Evolutionary conservation across 148 eudicot species (phyloP).

Genomic region (Rhododendron mucronatum): DNA sequence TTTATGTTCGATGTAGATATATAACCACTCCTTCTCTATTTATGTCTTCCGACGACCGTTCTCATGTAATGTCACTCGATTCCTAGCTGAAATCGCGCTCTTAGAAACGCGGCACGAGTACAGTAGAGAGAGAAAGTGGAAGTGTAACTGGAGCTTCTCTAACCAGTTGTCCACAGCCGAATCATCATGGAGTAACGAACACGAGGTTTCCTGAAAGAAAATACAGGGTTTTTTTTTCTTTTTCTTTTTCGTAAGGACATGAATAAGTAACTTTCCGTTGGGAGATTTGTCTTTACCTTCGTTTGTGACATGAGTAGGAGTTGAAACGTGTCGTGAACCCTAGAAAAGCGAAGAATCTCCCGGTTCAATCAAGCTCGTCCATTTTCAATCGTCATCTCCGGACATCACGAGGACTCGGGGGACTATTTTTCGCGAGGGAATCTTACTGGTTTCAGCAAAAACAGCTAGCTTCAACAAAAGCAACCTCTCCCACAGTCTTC

Average conservation of each 20-base stretch:
- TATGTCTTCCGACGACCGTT: neutral
- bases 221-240: neutral
- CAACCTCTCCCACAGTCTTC: neutral
- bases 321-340: neutral
- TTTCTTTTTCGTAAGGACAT: neutral
- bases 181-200: neutral
- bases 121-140: neutral
- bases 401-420: neutral
- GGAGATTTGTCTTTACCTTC: slow-evolving; percentile 6
- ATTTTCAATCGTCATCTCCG: neutral
- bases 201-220: neutral
- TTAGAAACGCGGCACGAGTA: neutral
- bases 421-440: neutral
- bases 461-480: slow-evolving; percentile 6
- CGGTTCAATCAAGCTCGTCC: slow-evolving; percentile 13
- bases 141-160: neutral
- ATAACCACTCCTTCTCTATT: neutral
- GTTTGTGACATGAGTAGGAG: neutral
- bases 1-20: neutral
- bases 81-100: neutral
- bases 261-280: slow-evolving; percentile 4
- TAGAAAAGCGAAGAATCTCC: neutral
- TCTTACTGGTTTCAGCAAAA: neutral
- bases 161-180: neutral
- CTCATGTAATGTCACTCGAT: neutral